Evolutionary conservation across 345 rosid species (phyloP), one percentile per base, ranked within the genome.

Genomic region (Lepidium sativum): DNA sequence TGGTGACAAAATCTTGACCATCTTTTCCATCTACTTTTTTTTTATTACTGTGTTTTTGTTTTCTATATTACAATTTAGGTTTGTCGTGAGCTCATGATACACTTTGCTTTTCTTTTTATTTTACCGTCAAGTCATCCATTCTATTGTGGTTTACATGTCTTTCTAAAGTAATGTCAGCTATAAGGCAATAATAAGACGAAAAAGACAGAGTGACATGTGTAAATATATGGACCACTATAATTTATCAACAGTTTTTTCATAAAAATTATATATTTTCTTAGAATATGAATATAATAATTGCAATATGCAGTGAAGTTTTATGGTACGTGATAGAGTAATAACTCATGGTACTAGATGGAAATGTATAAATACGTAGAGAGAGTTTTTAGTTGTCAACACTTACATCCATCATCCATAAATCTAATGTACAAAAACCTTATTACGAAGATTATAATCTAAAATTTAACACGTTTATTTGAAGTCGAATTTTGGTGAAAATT

Each of bases 1-100:
- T n/a, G n/a, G n/a, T n/a, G n/a, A n/a, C n/a, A n/a, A n/a, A 75
- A 78, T 78, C 79, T 86, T 79, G 83, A 86, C 86, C 91, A 75
- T 73, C 79, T 80, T 81, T 60, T 61, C 54, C 54, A 4, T 42
- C 5, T 33, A 40, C 20, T 20, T 60, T 20, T 6, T 6, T 23
- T 49, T 8, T 8, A 7, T 15, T 4, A 2, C 7, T 15, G 2
- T n/a, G 7, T 29, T 2, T 27, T 9, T 25, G 9, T 15, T 59
- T 59, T 20, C 8, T 35, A 35, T 34, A 50, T 11, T 34, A 20
- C 21, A 9, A 53, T 17, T 47, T 41, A 29, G 39, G 21, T 38
- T 60, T 69, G 58, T 50, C 35, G 51, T 31, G 29, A 25, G 29
- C 29, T 23, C 45, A 9, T 62, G 55, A 17, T 39, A 35, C 39